phyloP scores from a whole-genome alignment of 2,329 filamentous ascomycete genomes.

The Mycocentrospora acerina region DNA sequence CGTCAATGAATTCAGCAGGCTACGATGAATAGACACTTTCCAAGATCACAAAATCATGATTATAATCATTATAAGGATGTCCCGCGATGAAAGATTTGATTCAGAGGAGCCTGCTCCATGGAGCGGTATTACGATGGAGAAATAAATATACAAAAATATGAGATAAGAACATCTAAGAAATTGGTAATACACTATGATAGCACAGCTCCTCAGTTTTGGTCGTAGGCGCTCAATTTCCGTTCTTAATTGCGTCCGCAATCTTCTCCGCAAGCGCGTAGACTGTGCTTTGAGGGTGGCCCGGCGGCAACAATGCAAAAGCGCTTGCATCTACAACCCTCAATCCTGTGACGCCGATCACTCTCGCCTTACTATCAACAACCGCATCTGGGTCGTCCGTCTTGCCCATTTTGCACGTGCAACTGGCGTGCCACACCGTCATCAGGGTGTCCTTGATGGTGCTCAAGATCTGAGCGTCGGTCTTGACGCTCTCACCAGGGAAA shows the following conservation, averaged over 20 bases:
- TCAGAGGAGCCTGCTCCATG: no score
- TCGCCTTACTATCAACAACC: constrained; percentile 27
- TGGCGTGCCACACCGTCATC: constrained; percentile 47
- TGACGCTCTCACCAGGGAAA: constrained; percentile 23
- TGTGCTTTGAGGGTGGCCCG: constrained; percentile 2
- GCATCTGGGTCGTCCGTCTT: constrained; percentile 22
- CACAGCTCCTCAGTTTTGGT: no score
- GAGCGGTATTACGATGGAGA: no score
- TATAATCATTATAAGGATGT: no score
- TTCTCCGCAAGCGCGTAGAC: no score
- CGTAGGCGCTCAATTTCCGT: no score
- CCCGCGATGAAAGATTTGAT: no score
- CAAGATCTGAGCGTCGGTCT: constrained; percentile 30
- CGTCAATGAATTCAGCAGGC: no score
- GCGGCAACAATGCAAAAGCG: constrained; percentile 4
- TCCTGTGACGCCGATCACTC: constrained; percentile 3
- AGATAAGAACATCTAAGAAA: no score
- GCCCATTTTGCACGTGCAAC: constrained; percentile 60
- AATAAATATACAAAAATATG: no score
- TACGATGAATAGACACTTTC: background rate
- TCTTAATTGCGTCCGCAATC: no score
- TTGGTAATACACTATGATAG: background rate
- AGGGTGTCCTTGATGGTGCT: constrained; percentile 4
- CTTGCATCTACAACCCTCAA: constrained; percentile 7
- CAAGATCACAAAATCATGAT: no score